These are phyloP conservation scores for Serendipita sp. DNA, from an alignment of 768 basidiomycete genomes.

Conservation along the genomic window DNA sequence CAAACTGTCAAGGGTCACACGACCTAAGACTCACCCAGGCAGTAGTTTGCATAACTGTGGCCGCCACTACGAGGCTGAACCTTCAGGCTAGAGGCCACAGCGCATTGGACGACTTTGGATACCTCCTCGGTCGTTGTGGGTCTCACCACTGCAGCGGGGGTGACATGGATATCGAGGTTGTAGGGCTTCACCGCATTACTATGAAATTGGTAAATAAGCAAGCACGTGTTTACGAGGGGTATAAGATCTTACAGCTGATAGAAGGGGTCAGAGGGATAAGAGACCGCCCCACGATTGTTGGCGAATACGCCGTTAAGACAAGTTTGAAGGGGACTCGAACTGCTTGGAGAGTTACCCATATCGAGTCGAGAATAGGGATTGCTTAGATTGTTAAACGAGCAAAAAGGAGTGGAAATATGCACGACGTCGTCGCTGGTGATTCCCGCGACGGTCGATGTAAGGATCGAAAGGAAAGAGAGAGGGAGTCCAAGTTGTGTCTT, in stretches of 20 bases:
- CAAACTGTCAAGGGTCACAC: background rate
- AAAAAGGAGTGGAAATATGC: background rate
- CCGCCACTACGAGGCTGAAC: conserved; percentile 16
- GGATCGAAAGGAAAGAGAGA: too few species aligned
- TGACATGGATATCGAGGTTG: conserved; percentile 8
- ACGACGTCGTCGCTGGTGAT: too few species aligned
- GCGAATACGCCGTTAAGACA: conserved; percentile 6
- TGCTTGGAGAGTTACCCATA: background rate
- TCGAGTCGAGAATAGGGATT: background rate
- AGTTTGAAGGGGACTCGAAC: background rate
- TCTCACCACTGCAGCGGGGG: conserved; percentile 16
- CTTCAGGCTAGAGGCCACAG: conserved; percentile 13
- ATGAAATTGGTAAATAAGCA: background rate
- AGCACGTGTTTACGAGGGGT: too few species aligned
- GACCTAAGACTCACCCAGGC: conserved; percentile 11
- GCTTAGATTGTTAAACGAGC: background rate
- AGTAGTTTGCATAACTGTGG: conserved; percentile 17
- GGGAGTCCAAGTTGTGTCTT: too few species aligned
- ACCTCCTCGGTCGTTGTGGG: conserved; percentile 13
- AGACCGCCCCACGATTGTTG: conserved; percentile 3
- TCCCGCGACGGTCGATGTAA: too few species aligned
- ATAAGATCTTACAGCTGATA: conserved; percentile 4
- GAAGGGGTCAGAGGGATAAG: conserved; percentile 14
- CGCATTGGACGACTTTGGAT: conserved; percentile 15
- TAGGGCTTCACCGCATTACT: background rate